Conservation (phyloP, 1,284 basidiomycete genomes). For the Leccinum subspadiceum region DNA sequence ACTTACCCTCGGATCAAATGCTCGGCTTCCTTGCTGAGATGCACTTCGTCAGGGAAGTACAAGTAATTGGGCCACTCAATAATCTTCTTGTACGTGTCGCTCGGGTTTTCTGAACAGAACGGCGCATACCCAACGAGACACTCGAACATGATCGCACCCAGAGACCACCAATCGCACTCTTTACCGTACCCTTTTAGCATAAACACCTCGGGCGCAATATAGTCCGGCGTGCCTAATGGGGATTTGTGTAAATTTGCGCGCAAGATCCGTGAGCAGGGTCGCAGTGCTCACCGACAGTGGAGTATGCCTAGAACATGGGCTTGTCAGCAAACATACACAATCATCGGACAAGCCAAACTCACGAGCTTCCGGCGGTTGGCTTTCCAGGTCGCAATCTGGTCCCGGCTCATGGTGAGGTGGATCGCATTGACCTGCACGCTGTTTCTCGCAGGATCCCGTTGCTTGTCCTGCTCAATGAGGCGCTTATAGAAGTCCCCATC, state of each 20-base stretch:
- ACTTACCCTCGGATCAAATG: constrained; percentile 81
- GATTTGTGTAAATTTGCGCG: constrained; percentile 3
- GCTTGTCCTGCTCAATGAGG: constrained; percentile 68
- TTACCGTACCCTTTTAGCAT: constrained; percentile 96
- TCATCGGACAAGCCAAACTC: constrained; percentile 27
- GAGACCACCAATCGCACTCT: constrained; percentile 98
- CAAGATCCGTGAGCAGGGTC: not conserved
- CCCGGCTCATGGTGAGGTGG: constrained; percentile 91
- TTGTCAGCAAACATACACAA: constrained; percentile 9
- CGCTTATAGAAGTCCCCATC: constrained; percentile 95
- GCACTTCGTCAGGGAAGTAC: constrained; percentile 95
- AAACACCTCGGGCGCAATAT: constrained; percentile 99
- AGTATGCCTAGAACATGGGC: constrained; percentile 71
- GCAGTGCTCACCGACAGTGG: constrained; percentile 89
- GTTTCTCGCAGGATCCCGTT: constrained; percentile 60
- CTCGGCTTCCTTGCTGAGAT: constrained; percentile 89
- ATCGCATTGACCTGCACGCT: constrained; percentile 56
- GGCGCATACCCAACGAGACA: constrained; percentile 97
- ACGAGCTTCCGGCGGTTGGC: too few relatives aligned
- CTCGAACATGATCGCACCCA: constrained; percentile 73
- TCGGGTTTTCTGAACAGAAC: constrained; percentile 96
- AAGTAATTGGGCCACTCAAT: constrained; percentile 92
- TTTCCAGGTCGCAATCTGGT: constrained; percentile 98
- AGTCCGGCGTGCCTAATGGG: constrained; percentile 41
- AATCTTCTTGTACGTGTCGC: constrained; percentile 98